Evolutionary conservation across 202 grass and related monocot species (phyloP).

Genomic region (Schoenoplectus tabernaemontani): DNA sequence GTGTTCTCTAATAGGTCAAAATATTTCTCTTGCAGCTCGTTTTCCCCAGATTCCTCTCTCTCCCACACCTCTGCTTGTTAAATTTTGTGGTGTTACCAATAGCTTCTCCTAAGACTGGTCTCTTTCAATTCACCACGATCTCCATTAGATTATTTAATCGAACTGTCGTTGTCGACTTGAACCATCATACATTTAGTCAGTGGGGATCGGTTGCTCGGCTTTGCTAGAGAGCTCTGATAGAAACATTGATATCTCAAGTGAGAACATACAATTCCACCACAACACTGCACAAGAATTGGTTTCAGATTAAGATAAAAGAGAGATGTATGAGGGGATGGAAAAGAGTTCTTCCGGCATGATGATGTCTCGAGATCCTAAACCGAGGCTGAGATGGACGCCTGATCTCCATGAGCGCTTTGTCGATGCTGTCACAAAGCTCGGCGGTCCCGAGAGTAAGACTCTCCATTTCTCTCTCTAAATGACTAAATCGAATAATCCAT

Average conservation of each 20-base stretch:
- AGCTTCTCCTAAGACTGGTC: conserved; percentile 22
- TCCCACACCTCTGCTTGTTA: not conserved
- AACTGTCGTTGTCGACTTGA: conserved; percentile 17
- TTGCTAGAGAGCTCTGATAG: not conserved
- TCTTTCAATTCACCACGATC: conserved; percentile 22
- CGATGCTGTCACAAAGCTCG: conserved; percentile 91
- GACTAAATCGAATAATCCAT: not conserved
- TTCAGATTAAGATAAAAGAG: not conserved
- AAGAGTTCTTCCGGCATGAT: conserved; percentile 38
- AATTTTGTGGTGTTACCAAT: not conserved
- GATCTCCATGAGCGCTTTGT: conserved; percentile 91
- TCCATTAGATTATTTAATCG: conserved; percentile 12
- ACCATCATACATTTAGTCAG: conserved; percentile 20
- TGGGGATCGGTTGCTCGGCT: not conserved
- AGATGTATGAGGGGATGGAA: conserved; percentile 63
- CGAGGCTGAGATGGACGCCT: conserved; percentile 70
- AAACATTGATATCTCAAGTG: not conserved
- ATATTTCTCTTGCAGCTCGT: conserved; percentile 24
- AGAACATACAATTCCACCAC: not conserved
- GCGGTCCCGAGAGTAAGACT: conserved; percentile 67
- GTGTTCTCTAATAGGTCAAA: conserved; percentile 30
- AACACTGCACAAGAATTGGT: not conserved
- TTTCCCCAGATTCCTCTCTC: conserved; percentile 45
- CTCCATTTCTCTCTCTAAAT: not conserved
- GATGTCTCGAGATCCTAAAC: conserved; percentile 73